Conservation (phyloP, 2,329 filamentous ascomycete genomes). For the Calcarisporium arbuscula region DNA sequence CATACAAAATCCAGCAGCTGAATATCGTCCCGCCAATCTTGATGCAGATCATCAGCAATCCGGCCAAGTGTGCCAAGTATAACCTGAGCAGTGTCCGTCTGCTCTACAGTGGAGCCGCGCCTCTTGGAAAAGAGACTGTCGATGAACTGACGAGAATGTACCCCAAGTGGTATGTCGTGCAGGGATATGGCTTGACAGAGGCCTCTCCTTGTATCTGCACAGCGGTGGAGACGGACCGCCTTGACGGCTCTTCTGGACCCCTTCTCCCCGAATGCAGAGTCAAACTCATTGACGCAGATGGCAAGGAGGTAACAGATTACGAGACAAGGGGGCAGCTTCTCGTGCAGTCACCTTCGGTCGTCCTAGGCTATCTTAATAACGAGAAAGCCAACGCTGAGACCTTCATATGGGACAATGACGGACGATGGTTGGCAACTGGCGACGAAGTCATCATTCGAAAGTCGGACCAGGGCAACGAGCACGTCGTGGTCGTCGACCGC, state of each 20-base stretch:
- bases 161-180: slow-evolving; percentile 59
- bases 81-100: slow-evolving; percentile 59
- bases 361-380: slow-evolving; percentile 82
- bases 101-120: slow-evolving; percentile 69
- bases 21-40: slow-evolving; percentile 74
- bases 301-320: slow-evolving; percentile 60
- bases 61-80: slow-evolving; percentile 52
- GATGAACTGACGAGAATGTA: slow-evolving; percentile 54
- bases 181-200: slow-evolving; percentile 75
- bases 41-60: slow-evolving; percentile 63
- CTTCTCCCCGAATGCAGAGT: slow-evolving; percentile 57
- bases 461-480: slow-evolving; percentile 63
- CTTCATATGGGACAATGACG: slow-evolving; percentile 60
- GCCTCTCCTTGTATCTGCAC: slow-evolving; percentile 61
- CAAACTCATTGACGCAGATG: slow-evolving; percentile 60
- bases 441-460: slow-evolving; percentile 71
- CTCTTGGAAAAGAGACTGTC: slow-evolving; percentile 63
- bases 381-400: slow-evolving; percentile 76
- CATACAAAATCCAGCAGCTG: slow-evolving; percentile 60
- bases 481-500: slow-evolving; percentile 79
- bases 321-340: slow-evolving; percentile 74
- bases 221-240: slow-evolving; percentile 52
- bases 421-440: slow-evolving; percentile 74
- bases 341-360: slow-evolving; percentile 69
- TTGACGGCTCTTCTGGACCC: slow-evolving; percentile 62